Conservation (phyloP, 148 eudicot genomes). For the Silene uniflora region DNA sequence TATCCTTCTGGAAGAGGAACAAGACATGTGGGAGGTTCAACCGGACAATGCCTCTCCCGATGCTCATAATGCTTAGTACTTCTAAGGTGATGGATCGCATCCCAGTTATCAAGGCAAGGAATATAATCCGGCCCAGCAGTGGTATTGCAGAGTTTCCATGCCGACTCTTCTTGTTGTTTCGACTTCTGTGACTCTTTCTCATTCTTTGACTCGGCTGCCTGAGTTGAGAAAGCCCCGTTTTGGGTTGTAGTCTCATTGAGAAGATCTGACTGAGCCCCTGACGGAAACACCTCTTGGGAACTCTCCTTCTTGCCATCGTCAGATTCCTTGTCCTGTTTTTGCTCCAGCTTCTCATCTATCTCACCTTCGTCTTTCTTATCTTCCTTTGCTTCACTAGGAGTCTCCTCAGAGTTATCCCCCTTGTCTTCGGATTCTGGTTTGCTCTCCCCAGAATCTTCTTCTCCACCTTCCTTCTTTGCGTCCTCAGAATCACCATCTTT, state of each 20-base stretch:
- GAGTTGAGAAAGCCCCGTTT: constrained; percentile 69
- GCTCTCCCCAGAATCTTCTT: constrained; percentile 35
- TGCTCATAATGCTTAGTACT: constrained; percentile 88
- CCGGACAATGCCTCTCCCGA: constrained; percentile 91
- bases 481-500: constrained; percentile 41
- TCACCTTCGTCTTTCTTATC: constrained; percentile 21
- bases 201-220: constrained; percentile 72
- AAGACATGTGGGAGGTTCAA: constrained; percentile 84
- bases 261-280: constrained; percentile 80
- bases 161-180: constrained; percentile 32
- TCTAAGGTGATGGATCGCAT: constrained; percentile 61
- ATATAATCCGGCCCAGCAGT: constrained; percentile 86
- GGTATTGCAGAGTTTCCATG: constrained; percentile 70
- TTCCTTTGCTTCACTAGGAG: constrained; percentile 9
- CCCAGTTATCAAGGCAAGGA: constrained; percentile 89
- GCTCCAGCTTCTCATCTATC: constrained; percentile 39
- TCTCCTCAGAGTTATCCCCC: constrained; percentile 33
- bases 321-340: constrained; percentile 33
- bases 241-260: constrained; percentile 65
- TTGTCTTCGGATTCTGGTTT: constrained; percentile 7
- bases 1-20: constrained; percentile 90
- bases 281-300: constrained; percentile 51
- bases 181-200: constrained; percentile 57
- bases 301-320: constrained; percentile 40
- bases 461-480: constrained; percentile 28